Base-by-base conservation (phyloP, 1,284 basidiomycete genomes). In the Ganoderma lingzhi region DNA sequence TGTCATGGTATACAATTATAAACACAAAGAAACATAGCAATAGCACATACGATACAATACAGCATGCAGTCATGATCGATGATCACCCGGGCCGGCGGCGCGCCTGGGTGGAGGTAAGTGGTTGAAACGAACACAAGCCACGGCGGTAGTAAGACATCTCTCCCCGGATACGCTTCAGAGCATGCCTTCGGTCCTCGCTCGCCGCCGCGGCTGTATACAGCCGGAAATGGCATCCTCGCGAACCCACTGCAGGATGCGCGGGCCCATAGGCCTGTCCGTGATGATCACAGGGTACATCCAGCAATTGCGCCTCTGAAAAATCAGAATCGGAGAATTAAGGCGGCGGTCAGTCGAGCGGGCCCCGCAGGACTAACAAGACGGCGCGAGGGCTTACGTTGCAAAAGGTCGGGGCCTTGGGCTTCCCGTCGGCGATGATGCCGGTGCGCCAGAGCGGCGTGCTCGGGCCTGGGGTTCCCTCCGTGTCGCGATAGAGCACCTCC, bases 261-360 rank as follows among this genome's bases (percentile, higher is more conserved):
- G 30, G 30, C 53, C 53, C 53, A 15, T 30, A 30, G 23, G 30
- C 53, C 17, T 32, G 30, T 56, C 32, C 37, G 39, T 41, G 9
- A 37, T n/a, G 63, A 56, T 17, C 23, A 64, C 30, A 30, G 53
- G 53, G 17, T 56, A 56, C 2, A 56, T 14, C 53, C 53, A 56
- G 53, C 30, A 56, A 15, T 35, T 30, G 1, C 15, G 30, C 30
- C 6, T 32, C 53, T 56, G 10, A 15, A 30, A 32, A 30, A 32
- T 32, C 12, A 30, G 32, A 30, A 32, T 32, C 12, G 28, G 28
- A 15, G 28, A n/a, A 17, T 17, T 0, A 35, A 15, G 10, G 1
- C 5, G 12, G 30, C 6, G 15, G 53, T 35, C 30, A 35, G 6
- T 56, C 6, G 14, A 15, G 30, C 9, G 14, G 15, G 4, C 15